phyloP scores from a whole-genome alignment of 331 rosid genomes.

The Rhamnella rubrinervis region DNA sequence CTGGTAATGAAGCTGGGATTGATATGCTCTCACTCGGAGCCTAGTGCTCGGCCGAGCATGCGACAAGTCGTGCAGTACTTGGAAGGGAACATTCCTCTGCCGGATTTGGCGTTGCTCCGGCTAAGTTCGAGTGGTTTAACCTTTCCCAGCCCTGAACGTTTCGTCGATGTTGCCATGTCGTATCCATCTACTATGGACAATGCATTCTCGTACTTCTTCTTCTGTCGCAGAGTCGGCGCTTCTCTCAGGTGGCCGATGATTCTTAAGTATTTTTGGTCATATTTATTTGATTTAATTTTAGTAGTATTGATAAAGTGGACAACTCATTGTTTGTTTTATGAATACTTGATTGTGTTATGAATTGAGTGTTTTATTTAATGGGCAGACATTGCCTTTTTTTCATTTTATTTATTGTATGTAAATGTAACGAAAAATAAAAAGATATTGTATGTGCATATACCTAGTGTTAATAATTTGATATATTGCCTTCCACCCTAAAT shows the following conservation, averaged over 20 bases:
- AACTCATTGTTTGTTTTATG: too few relatives aligned
- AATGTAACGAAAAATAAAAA: too few relatives aligned
- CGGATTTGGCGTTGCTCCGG: constrained; percentile 24
- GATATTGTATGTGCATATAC: too few relatives aligned
- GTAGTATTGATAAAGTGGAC: too few relatives aligned
- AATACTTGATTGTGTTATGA: too few relatives aligned
- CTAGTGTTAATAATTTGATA: too few relatives aligned
- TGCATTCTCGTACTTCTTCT: constrained; percentile 23
- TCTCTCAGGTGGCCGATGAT: constrained; percentile 59
- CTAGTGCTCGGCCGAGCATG: constrained; percentile 35
- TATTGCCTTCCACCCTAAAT: too few relatives aligned
- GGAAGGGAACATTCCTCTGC: constrained; percentile 26
- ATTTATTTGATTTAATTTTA: too few relatives aligned
- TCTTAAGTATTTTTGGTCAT: too few relatives aligned
- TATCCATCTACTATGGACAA: constrained; percentile 32
- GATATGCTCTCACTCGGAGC: constrained; percentile 29
- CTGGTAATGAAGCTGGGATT: constrained; percentile 41
- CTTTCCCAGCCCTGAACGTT: constrained; percentile 20
- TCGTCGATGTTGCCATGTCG: constrained; percentile 37
- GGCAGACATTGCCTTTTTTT: too few relatives aligned
- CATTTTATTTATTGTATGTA: too few relatives aligned
- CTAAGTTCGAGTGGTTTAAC: constrained; percentile 28
- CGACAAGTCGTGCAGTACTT: constrained; percentile 32
- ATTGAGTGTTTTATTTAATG: too few relatives aligned
- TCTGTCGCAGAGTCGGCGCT: constrained; percentile 38